Percentiles rank a stretch among this genome's conserved stretches.
Evolutionary conservation across 2,329 filamentous ascomycete species (phyloP).

Genomic region (Cladophialophora carrionii): DNA sequence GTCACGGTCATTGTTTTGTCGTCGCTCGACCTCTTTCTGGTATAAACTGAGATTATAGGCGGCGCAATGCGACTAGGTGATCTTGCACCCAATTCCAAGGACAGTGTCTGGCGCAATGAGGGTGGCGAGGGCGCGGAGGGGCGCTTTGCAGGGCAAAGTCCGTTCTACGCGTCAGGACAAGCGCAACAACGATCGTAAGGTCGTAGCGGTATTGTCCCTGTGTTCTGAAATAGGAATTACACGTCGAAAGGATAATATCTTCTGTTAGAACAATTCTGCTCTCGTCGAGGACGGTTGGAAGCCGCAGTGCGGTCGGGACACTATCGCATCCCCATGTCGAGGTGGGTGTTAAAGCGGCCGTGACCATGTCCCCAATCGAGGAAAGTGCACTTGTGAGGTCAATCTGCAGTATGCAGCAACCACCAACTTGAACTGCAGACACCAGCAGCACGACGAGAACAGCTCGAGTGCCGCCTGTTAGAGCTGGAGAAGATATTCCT

Average conservation of each 20-base stretch:
- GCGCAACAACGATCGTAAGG: conserved; percentile 18
- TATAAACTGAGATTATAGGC: neutral
- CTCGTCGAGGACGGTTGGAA: conserved; percentile 10
- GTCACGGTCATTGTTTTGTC: neutral
- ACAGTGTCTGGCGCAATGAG: conserved; percentile 10
- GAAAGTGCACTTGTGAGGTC: conserved; percentile 3
- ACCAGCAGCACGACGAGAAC: neutral
- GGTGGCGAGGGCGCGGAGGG: conserved; percentile 8
- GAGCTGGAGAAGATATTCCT: neutral
- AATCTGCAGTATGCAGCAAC: neutral
- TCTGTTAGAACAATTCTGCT: conserved; percentile 6
- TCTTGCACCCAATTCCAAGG: neutral
- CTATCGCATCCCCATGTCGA: conserved; percentile 1
- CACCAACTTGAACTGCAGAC: conserved; percentile 1
- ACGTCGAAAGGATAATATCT: conserved; percentile 24
- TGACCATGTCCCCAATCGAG: neutral
- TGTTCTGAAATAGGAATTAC: conserved; percentile 17
- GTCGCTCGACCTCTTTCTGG: neutral
- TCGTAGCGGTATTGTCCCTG: neutral
- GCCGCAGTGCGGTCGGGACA: conserved; percentile 6
- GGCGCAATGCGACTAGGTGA: neutral
- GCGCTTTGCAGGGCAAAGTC: conserved; percentile 7
- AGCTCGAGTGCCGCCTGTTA: neutral
- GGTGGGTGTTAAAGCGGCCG: conserved; percentile 8
- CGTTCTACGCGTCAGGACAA: conserved; percentile 31